Base-by-base conservation (phyloP, 495 filamentous ascomycete species). In the Elasticomyces elasticus region DNA sequence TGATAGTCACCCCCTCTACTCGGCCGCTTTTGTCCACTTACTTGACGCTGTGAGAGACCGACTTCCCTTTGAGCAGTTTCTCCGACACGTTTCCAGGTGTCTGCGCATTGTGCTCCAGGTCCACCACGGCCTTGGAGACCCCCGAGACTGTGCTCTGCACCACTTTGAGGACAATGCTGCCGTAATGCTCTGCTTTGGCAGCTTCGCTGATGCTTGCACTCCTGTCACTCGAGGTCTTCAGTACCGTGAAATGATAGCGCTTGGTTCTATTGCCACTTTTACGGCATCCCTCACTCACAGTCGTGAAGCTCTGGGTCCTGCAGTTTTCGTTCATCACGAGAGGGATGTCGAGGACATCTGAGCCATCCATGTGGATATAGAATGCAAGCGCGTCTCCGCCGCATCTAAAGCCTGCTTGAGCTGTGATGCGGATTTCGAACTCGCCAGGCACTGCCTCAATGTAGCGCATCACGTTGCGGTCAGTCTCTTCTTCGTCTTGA, bases 61-160 rank as follows among this genome's bases (percentile, higher is more conserved):
- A 12, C 25, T 51, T 42, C 19, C 56, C 56, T 27, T 59, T 59
- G 27, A 55, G 13, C 11, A 23, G 42, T 30, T 59, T 59, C 45
- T 59, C 44, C 3, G 56, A 50, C 12, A 59, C 28, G 1, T 45
- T 23, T 6, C 51, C 51, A 17, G 30, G 25, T 19, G 43, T 22
- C 9, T 19, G 13, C 6, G 25, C 41, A 31, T 51, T n/a, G n/a
- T n/a, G n/a, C 28, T 20, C 11, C 23, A 27, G 17, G 4, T 22
- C 15, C 11, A 7, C 2, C 3, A 3, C 17, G 2, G 35, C 35
- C 19, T 5, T 13, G 19, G 5, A 5, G 35, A 17, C 35, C 13
- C 35, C 35, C 4, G 35, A n/a, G 13, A 40, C 3, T 5, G 5
- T 12, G 13, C 15, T 40, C 35, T 40, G 35, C 13, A n/a, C 13